phyloP scores from a whole-genome alignment of 2,329 filamentous ascomycete genomes.

The Decorospora gaudefroyi region DNA sequence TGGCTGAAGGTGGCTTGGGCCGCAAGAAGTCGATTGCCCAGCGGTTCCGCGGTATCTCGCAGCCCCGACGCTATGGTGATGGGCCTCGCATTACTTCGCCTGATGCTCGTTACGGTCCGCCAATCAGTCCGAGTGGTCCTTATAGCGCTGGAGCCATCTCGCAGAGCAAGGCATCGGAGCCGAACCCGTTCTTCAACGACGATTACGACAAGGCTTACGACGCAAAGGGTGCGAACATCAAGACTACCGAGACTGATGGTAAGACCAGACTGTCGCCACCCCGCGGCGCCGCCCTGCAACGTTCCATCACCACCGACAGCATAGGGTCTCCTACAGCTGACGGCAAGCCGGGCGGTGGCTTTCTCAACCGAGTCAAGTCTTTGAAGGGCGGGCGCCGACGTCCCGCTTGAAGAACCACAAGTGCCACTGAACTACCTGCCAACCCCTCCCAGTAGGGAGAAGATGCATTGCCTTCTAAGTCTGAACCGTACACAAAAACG shows the following conservation, averaged over 20 bases:
- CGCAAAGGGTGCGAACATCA: constrained; percentile 64
- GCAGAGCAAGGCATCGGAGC: constrained; percentile 49
- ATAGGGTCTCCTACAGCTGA: constrained; percentile 27
- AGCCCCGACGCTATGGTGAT: constrained; percentile 62
- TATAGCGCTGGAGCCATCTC: constrained; percentile 49
- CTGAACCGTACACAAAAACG: neutral
- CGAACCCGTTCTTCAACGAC: constrained; percentile 76
- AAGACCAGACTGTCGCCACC: constrained; percentile 35
- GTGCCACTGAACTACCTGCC: neutral
- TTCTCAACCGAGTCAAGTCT: constrained; percentile 47
- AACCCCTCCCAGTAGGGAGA: neutral
- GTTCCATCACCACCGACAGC: constrained; percentile 43
- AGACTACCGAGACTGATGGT: constrained; percentile 50
- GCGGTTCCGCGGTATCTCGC: constrained; percentile 82
- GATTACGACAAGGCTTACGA: constrained; percentile 74
- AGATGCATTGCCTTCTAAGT: neutral
- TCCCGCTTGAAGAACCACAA: constrained; percentile 29
- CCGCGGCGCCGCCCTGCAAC: constrained; percentile 37
- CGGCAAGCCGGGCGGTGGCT: constrained; percentile 38
- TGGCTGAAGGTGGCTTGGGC: constrained; percentile 60
- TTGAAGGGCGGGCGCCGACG: constrained; percentile 46
- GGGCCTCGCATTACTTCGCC: constrained; percentile 50
- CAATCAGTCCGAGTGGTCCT: constrained; percentile 39
- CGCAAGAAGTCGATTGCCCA: constrained; percentile 96
- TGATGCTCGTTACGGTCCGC: constrained; percentile 57